A percentile compares a stretch with the other conserved stretches of the same genome.
Conservation (phyloP, 2,329 filamentous ascomycete species). For the Trichoderma gracile region DNA sequence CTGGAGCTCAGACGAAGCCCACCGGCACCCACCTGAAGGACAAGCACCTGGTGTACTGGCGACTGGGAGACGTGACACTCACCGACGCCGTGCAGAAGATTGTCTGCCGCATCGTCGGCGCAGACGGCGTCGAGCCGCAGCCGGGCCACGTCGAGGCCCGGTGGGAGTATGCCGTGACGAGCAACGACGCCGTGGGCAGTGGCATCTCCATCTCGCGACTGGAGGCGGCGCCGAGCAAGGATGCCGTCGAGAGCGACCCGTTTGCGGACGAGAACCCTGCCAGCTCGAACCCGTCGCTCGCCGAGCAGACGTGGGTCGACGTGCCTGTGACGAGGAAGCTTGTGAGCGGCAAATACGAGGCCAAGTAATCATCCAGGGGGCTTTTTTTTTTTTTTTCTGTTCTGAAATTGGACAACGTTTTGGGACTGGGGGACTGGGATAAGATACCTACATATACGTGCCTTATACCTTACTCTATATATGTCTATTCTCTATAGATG, state of each 20-base stretch:
- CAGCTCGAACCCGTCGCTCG: slow-evolving; percentile 27
- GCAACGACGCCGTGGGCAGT: slow-evolving; percentile 51
- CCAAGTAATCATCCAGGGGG: slow-evolving; percentile 34
- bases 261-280: slow-evolving; percentile 59
- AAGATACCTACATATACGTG: slow-evolving; percentile 1
- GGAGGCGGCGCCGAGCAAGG: slow-evolving; percentile 53
- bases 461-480: no score
- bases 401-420: not conserved
- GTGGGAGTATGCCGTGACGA: slow-evolving; percentile 64
- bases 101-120: slow-evolving; percentile 75
- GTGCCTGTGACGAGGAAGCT: slow-evolving; percentile 68
- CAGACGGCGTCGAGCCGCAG: slow-evolving; percentile 68
- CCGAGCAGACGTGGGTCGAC: slow-evolving; percentile 60
- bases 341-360: slow-evolving; percentile 74
- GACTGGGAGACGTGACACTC: slow-evolving; percentile 71
- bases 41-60: slow-evolving; percentile 77
- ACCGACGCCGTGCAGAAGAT: slow-evolving; percentile 70
- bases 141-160: slow-evolving; percentile 78
- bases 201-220: slow-evolving; percentile 66
- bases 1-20: slow-evolving; percentile 74
- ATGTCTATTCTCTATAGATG: not conserved
- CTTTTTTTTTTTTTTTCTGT: no score
- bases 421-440: not conserved
- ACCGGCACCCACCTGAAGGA: slow-evolving; percentile 77
- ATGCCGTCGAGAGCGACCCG: slow-evolving; percentile 58